These are phyloP conservation scores for Taphrina deformans DNA, from an alignment of 1,139 yeast genomes.

Conservation along the genomic window DNA sequence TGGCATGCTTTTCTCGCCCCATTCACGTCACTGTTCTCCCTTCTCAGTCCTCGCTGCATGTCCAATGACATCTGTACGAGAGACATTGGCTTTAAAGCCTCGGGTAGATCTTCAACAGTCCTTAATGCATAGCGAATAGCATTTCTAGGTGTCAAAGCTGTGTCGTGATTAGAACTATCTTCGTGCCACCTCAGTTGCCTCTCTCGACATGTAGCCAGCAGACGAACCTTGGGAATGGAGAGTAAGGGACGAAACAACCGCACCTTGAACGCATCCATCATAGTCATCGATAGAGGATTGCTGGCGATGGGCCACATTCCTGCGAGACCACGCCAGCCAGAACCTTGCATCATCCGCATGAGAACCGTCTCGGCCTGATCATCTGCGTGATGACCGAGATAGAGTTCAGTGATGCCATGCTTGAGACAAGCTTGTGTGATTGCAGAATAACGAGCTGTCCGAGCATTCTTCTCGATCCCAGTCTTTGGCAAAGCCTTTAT, in stretches of 20 bases:
- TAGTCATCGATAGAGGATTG: constrained; percentile 37
- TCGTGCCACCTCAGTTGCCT: constrained; percentile 61
- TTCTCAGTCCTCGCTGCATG: not conserved
- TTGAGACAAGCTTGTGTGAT: constrained; percentile 49
- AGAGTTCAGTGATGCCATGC: constrained; percentile 46
- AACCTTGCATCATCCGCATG: constrained; percentile 56
- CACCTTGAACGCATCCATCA: constrained; percentile 41
- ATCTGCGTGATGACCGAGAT: constrained; percentile 67
- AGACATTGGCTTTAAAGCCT: constrained; percentile 36
- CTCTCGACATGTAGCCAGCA: constrained; percentile 52
- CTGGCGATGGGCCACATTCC: constrained; percentile 45
- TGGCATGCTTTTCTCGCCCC: not conserved
- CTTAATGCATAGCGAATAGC: constrained; percentile 43
- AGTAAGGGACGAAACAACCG: constrained; percentile 58
- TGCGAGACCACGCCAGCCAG: constrained; percentile 61
- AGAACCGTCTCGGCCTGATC: constrained; percentile 74
- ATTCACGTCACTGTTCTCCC: not conserved
- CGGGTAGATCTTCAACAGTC: constrained; percentile 37
- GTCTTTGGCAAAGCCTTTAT: not conserved
- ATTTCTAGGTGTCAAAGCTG: constrained; percentile 59
- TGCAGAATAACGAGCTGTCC: constrained; percentile 55
- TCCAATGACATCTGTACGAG: constrained; percentile 6
- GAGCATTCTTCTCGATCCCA: constrained; percentile 60
- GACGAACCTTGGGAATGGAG: constrained; percentile 49
- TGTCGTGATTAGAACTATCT: constrained; percentile 63